phyloP scores from a whole-genome alignment of 768 basidiomycete species.

The Leucocoprinus leucothites region DNA sequence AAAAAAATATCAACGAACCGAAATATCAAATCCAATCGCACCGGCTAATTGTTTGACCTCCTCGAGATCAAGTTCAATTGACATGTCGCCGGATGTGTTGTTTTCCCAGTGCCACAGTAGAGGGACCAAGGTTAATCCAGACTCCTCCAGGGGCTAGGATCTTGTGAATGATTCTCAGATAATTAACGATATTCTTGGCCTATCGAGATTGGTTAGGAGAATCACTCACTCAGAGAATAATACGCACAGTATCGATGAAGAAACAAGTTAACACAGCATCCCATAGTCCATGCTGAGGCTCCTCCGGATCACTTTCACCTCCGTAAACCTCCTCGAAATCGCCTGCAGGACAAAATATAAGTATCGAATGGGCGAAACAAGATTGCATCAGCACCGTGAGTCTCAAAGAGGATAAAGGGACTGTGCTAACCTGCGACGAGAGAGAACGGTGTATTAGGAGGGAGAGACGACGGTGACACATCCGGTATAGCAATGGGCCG shows the following conservation, averaged over 20 bases:
- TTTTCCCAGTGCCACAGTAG: slow-evolving; percentile 98
- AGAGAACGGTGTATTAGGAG: slow-evolving; percentile 65
- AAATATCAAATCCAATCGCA: slow-evolving; percentile 77
- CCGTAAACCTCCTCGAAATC: slow-evolving; percentile 96
- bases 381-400: no score
- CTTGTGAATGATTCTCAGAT: slow-evolving; percentile 80
- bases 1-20: slow-evolving; percentile 43
- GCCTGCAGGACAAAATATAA: slow-evolving; percentile 39
- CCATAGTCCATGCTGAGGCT: slow-evolving; percentile 78
- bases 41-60: slow-evolving; percentile 78
- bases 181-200: slow-evolving; percentile 92
- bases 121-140: slow-evolving; percentile 92
- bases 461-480: slow-evolving; percentile 72
- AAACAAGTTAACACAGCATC: slow-evolving; percentile 92
- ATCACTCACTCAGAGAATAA: no score
- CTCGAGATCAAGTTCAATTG: slow-evolving; percentile 86
- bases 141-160: slow-evolving; percentile 84
- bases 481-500: slow-evolving; percentile 76
- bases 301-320: slow-evolving; percentile 43
- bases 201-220: slow-evolving; percentile 22
- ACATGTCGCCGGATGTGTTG: slow-evolving; percentile 73
- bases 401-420: slow-evolving; percentile 4
- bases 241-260: slow-evolving; percentile 88
- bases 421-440: slow-evolving; percentile 71
- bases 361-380: no score